Base-by-base conservation (phyloP, 2,329 filamentous ascomycete genomes). In the Pseudocercospora eumusae region DNA sequence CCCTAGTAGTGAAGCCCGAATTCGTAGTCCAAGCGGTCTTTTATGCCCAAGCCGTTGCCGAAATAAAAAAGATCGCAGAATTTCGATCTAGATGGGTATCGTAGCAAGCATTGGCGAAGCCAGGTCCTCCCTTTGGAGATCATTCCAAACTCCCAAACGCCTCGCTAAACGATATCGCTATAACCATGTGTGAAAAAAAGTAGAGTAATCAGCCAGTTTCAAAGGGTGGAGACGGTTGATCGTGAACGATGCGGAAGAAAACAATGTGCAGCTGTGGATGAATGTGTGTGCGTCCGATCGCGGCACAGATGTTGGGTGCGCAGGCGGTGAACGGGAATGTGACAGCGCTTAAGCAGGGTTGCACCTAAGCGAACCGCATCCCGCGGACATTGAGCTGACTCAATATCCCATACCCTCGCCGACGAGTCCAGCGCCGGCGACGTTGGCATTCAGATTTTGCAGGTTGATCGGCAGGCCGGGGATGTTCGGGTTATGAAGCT, bases 351-450 rank as follows among this genome's bases (percentile, higher is more conserved):
- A 63, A 52, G 60, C 60, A 64, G 44, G 42, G 40, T 40, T 40
- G 52, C 52, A 58, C 33, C 52, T 56, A 63, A 62, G 59, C 62
- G 64, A 64, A 36, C 42, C 56, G 59, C 62, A 62, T 64, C 27
- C 45, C 56, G 62, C 65, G 65, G 60, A 62, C 45, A 49, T 64
- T 44, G 50, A 33, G 23, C 49, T 44, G 42, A 50, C 57, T 69
- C 64, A 73, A 57, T 71, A 73, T 33, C 69, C 66, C 64, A 72
- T 68, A 31, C 67, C 66, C 58, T 69, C 70, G 62, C 83, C 83
- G 44, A 82, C 79, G 64, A 87, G 77, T 57, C 83, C 83, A 61
- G 79, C 79, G 49, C 79, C 80, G 23, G 81, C 82, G 62, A 82
- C 79, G 61, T 82, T 82, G 63, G 78, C 79, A 57, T 78, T 79